Evolutionary conservation across 164 flowering plant genomes (phyloP), one percentile per base, ranked within the genome.

Genomic region (Sextonia rubra): DNA sequence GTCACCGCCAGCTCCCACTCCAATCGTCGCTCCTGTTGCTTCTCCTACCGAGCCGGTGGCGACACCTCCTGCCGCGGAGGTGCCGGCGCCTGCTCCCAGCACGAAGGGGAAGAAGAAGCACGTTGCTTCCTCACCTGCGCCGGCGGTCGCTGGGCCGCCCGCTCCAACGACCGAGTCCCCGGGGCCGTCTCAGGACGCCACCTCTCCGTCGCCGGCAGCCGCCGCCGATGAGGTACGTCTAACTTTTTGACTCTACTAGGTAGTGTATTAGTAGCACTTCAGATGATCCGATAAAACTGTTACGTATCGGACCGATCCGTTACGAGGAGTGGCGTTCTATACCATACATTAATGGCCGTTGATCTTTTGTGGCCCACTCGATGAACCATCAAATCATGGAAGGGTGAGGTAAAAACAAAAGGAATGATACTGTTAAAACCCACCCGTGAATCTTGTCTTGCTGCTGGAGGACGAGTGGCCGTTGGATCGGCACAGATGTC

Each of bases 81-180:
- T 76, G n/a, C 85, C 86, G 0, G 85, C 81, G 14, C 83, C 85
- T 4, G 80, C 84, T 18, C 88, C 86, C 1, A 74, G 78, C 79
- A 80, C 74, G 71, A 60, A 66, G 68, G 77, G 77, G 72, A 72
- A 72, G 78, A 72, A 77, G 71, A 68, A 71, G 71, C 70, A 76
- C 47, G 32, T 48, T 2, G 79, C 86, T 24, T 81, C 82, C 23
- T 70, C 83, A 2, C 84, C 86, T 4, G 18, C 72, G 17, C 73
- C 79, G 7, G 30, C 66, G 2, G 18, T 15, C 0, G 37, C 22
- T 4, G 79, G 86, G 32, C 87, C 88, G 0, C 86, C 85, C 3
- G 76, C 85, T 0, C 85, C 87, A 1, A 77, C 84, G 0, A 26
- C 74, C 0, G 83, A 12, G 12, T 81, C 85, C 0, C 86, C 90